A percentile compares a stretch with the other conserved stretches of the same genome.
Evolutionary conservation across 2,329 filamentous ascomycete genomes (phyloP).

Genomic region (Pestalotiopsis fici): DNA sequence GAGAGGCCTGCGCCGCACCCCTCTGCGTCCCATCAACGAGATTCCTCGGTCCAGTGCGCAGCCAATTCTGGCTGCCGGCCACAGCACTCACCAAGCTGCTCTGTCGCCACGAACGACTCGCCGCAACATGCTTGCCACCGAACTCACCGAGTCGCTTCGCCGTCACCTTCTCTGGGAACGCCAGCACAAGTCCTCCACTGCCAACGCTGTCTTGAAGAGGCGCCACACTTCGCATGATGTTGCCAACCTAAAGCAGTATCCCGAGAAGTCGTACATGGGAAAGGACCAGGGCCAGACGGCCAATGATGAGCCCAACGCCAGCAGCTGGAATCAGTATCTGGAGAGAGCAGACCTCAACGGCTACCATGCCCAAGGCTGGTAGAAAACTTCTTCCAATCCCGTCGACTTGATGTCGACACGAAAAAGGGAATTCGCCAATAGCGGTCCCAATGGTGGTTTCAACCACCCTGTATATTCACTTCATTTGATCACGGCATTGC

Average conservation of each 20-base stretch:
- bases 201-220: constrained; percentile 85
- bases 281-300: constrained; percentile 33
- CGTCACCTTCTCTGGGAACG: constrained; percentile 94
- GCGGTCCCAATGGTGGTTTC: constrained; percentile 18
- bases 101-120: constrained; percentile 90
- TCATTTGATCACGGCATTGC: constrained; percentile 30
- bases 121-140: constrained; percentile 92
- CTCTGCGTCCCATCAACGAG: constrained; percentile 58
- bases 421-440: neutral
- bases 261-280: constrained; percentile 64
- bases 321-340: constrained; percentile 85
- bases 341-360: constrained; percentile 76
- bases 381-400: constrained; percentile 25
- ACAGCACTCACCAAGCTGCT: constrained; percentile 66
- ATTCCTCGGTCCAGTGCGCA: constrained; percentile 69
- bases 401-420: neutral
- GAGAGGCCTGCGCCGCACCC: constrained; percentile 51
- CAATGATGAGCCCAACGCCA: constrained; percentile 63
- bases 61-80: constrained; percentile 75
- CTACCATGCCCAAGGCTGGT: constrained; percentile 88
- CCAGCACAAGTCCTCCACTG: constrained; percentile 88
- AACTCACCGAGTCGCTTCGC: constrained; percentile 89
- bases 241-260: constrained; percentile 82
- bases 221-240: constrained; percentile 90
- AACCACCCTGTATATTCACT: constrained; percentile 29